These are phyloP conservation scores for Nyssa sinensis DNA, from an alignment of 148 eudicot genomes.

Conservation along the genomic window DNA sequence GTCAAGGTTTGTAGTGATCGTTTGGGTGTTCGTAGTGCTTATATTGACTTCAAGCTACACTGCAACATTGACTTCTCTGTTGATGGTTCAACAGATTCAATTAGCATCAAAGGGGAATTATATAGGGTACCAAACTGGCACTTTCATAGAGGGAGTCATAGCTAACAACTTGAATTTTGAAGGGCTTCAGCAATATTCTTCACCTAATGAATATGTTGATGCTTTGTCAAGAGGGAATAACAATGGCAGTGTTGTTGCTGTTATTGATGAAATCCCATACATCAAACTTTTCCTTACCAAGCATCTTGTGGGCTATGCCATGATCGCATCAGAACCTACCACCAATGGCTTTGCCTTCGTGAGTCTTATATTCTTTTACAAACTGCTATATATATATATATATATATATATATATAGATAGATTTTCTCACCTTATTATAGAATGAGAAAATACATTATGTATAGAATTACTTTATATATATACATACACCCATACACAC, in stretches of 20 bases:
- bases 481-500: too few relatives aligned
- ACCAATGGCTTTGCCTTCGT: conserved; percentile 33
- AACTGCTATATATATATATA: background rate
- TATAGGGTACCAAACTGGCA: conserved; percentile 22
- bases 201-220: conserved; percentile 9
- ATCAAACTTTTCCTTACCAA: conserved; percentile 14
- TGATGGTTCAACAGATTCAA: conserved; percentile 29
- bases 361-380: conserved; percentile 12
- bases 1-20: conserved; percentile 26
- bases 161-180: conserved; percentile 14
- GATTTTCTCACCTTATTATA: too few relatives aligned
- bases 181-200: background rate
- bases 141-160: background rate
- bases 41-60: conserved; percentile 33
- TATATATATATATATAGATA: background rate
- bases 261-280: conserved; percentile 36
- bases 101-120: conserved; percentile 13
- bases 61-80: conserved; percentile 27
- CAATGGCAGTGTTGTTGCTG: conserved; percentile 22
- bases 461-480: too few relatives aligned
- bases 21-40: conserved; percentile 38
- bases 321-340: conserved; percentile 14
- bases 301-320: conserved; percentile 14
- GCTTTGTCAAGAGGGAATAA: conserved; percentile 24
- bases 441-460: too few relatives aligned